Evolutionary conservation across 192 early-diverging fungal species (phyloP).

Genomic region (Coemansia sp.): DNA sequence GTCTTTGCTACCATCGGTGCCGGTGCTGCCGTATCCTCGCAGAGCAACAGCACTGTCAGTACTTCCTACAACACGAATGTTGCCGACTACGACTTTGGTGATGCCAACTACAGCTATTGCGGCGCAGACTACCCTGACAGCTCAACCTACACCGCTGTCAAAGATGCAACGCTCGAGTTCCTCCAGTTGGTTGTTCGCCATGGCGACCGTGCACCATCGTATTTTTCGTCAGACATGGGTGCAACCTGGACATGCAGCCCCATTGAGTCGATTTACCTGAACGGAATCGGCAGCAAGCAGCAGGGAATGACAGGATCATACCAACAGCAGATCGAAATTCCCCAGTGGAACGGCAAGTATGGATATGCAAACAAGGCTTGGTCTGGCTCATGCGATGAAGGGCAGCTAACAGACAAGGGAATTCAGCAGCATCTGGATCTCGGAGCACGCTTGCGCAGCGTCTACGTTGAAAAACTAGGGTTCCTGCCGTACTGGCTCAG

Average conservation of each 20-base stretch:
- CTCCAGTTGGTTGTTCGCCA: constrained; percentile 58
- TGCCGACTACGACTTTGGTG: constrained; percentile 11
- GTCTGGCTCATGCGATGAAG: too few relatives aligned
- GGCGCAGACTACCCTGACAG: constrained; percentile 5
- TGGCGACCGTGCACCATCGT: constrained; percentile 47
- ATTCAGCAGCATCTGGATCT: too few relatives aligned
- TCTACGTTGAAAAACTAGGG: too few relatives aligned
- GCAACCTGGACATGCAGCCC: constrained; percentile 29
- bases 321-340: constrained; percentile 31
- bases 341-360: background rate
- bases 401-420: too few relatives aligned
- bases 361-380: too few relatives aligned
- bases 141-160: constrained; percentile 14
- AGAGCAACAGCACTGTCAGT: background rate
- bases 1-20: background rate
- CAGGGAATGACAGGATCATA: constrained; percentile 20
- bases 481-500: too few relatives aligned
- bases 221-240: constrained; percentile 21
- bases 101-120: constrained; percentile 24
- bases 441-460: too few relatives aligned
- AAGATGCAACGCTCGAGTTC: constrained; percentile 44
- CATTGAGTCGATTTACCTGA: constrained; percentile 17
- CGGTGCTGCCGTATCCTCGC: background rate
- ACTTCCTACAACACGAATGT: background rate
- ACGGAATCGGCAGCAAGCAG: constrained; percentile 14